Conservation (phyloP, 1,139 yeast genomes). For the Candida tetrigidarum region DNA sequence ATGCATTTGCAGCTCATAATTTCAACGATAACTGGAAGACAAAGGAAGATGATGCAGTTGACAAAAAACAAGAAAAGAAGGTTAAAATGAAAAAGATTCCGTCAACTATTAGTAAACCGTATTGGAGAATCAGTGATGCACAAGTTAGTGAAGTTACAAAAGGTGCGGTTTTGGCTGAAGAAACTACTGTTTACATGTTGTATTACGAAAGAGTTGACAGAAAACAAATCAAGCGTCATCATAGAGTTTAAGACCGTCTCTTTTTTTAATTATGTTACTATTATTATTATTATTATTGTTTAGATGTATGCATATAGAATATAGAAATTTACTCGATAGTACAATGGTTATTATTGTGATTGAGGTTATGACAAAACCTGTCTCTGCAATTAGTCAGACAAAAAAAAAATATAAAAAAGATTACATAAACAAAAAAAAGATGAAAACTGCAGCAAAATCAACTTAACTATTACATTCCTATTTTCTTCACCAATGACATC, state of each 20-base stretch:
- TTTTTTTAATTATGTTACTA: too few species aligned
- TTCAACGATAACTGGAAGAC: conserved; percentile 5
- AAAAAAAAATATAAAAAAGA: too few species aligned
- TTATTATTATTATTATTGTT: neutral
- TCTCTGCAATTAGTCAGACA: neutral
- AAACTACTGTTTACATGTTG: conserved; percentile 78
- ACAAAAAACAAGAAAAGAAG: conserved; percentile 18
- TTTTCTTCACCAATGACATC: conserved; percentile 10
- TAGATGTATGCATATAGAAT: neutral
- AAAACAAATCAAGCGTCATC: conserved; percentile 19
- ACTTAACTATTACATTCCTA: neutral
- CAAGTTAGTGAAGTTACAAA: conserved; percentile 65
- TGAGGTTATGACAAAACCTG: neutral
- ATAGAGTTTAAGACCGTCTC: conserved; percentile 8
- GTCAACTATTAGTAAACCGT: conserved; percentile 61
- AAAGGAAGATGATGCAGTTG: neutral
- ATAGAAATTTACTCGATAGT: neutral
- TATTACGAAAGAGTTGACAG: conserved; percentile 68
- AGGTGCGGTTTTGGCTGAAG: conserved; percentile 66
- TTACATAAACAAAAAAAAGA: neutral
- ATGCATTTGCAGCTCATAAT: conserved; percentile 18
- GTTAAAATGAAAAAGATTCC: conserved; percentile 56
- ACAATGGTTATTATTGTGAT: too few species aligned
- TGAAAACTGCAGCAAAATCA: too few species aligned
- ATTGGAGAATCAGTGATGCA: conserved; percentile 89